Evolutionary conservation across 805 yeast species (phyloP).

Genomic region (Myxozyma vanderwaltii): DNA sequence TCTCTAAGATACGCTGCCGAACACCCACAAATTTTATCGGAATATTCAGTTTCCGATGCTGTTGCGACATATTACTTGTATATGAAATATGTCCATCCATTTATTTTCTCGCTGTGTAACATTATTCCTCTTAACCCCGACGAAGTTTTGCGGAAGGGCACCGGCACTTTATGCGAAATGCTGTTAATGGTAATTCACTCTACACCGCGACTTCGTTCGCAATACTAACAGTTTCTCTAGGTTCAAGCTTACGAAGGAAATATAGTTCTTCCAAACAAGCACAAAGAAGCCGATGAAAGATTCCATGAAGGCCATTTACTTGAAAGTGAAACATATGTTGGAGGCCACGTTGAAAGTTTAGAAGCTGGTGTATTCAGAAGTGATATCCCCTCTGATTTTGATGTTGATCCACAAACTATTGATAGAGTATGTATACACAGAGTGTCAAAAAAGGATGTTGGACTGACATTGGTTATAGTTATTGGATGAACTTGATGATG

Average conservation of each 20-base stretch:
- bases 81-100: conserved; percentile 96
- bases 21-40: conserved; percentile 87
- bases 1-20: conserved; percentile 78
- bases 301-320: conserved; percentile 92
- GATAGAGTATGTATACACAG: conserved; percentile 53
- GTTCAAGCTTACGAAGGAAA: conserved; percentile 76
- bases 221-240: conserved; percentile 5
- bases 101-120: conserved; percentile 91
- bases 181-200: conserved; percentile 65
- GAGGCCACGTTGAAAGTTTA: conserved; percentile 96
- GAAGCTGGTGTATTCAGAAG: conserved; percentile 98
- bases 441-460: not conserved
- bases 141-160: conserved; percentile 93
- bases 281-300: conserved; percentile 89
- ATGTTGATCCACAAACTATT: conserved; percentile 76
- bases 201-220: not conserved
- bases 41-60: conserved; percentile 98
- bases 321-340: conserved; percentile 96
- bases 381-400: conserved; percentile 75
- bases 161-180: conserved; percentile 99
- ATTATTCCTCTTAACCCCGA: conserved; percentile 96
- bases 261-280: conserved; percentile 89
- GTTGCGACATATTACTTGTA: conserved; percentile 96
- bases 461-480: conserved; percentile 40
- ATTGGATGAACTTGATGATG: conserved; percentile 67